phyloP scores from a whole-genome alignment of 805 yeast genomes.

The Nakazawaea laoshanensis region DNA sequence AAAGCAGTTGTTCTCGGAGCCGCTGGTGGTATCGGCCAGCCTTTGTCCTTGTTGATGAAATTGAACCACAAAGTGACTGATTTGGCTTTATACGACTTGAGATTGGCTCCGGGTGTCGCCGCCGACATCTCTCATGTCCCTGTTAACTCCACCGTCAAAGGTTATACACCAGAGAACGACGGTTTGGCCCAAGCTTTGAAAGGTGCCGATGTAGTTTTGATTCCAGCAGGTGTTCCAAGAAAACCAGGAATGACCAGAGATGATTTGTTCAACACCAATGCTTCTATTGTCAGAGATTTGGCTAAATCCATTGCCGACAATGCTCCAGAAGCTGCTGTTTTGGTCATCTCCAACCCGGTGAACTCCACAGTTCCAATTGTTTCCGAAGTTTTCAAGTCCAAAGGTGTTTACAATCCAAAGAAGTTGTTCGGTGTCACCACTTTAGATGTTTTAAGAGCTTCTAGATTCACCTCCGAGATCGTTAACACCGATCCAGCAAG shows the following conservation, averaged over 20 bases:
- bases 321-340: conserved; percentile 78
- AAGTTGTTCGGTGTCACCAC: conserved; percentile 95
- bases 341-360: conserved; percentile 89
- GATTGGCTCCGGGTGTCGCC: conserved; percentile 95
- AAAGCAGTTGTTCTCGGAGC: conserved; percentile 80
- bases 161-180: conserved; percentile 76
- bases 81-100: conserved; percentile 79
- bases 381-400: conserved; percentile 80
- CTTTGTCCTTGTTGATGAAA: conserved; percentile 75
- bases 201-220: conserved; percentile 78
- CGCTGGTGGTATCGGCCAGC: conserved; percentile 95
- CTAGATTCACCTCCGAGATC: conserved; percentile 68
- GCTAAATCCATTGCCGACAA: conserved; percentile 77
- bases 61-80: conserved; percentile 83
- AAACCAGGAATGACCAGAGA: conserved; percentile 99
- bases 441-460: conserved; percentile 82
- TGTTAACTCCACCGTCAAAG: conserved; percentile 82
- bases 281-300: conserved; percentile 88
- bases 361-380: conserved; percentile 97
- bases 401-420: conserved; percentile 86
- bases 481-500: conserved; percentile 66
- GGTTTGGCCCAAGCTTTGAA: conserved; percentile 65
- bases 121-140: conserved; percentile 93
- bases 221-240: conserved; percentile 98
- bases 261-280: conserved; percentile 92